Evolutionary conservation across 768 basidiomycete species (phyloP), one percentile per base, ranked within the genome.

Genomic region (Russula emetica): DNA sequence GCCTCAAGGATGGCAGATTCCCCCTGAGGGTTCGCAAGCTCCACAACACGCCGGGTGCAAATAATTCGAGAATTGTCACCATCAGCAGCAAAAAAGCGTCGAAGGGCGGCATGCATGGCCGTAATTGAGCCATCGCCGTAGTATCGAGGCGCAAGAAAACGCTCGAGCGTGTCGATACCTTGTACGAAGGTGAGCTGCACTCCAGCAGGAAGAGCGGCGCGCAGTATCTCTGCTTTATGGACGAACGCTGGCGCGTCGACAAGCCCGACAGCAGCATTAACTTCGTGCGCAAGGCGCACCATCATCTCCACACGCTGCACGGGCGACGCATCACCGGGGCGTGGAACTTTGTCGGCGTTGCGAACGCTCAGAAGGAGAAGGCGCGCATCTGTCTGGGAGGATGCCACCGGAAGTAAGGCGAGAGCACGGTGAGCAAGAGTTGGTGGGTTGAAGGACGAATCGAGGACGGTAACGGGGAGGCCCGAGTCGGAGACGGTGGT

Each of bases 381-480:
- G 57, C 80, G 85, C 1, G 91, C 88, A 61, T 92, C 86, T 70
- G 88, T 92, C 22, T 66, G 44, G 18, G 66, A 45, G 32, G 67
- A 42, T 34, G 62, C 30, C 5, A 66, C 9, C n/a, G 66, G n/a
- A 26, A 60, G 63, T 26, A 77, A 16, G 38, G 85, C 85, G 53
- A 98, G 84, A 3, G 88, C 87, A 58, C 88, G 79, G 73, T 97
- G 94, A 0, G 94, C 92, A 26, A 82, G 72, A 3, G 92, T 94
- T 1, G 94, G 94, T 4, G 94, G 94, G 70, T 98, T 96, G 77
- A 92, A 98, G 1, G 92, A 94, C 1, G 93, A 88, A 70, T 96
- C 94, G 44, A 97, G 80, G n/a, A 95, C 78, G 5, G 87, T 81
- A 52, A 95, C 80, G 58, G 78, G 80, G 40, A 86, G 54, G 14